Evolutionary conservation across 1,284 basidiomycete genomes (phyloP), one percentile per base, ranked within the genome.

Genomic region (Irpex sp.): DNA sequence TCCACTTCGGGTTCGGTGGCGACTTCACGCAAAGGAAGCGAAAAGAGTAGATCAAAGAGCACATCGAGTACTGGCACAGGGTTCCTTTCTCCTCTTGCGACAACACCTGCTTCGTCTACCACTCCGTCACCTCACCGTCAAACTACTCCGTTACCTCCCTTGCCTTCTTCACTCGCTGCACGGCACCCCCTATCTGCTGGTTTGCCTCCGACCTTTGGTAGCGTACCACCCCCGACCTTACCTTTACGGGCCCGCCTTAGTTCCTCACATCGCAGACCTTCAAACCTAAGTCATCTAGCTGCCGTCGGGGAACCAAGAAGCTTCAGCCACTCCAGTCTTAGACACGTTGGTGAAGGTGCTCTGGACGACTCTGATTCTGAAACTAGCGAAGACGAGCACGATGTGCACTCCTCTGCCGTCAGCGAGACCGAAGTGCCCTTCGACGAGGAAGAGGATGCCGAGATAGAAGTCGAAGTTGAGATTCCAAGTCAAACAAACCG

Each of bases 341-440:
- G 83, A 1, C 83, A 90, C 67, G 83, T 89, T 1, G 91, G 90
- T 9, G 90, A 92, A 68, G 90, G 91, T 21, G 88, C 88, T 1
- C 74, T 93, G 8, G 87, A 89, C 65, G 89, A 91, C 69, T 91
- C 88, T 0, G 89, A 91, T 73, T 88, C 87, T 1, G 81, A 78
- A 17, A 80, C 78, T 0, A 77, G 76, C 19, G 77, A 63, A 5
- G 75, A 71, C 67, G 75, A 75, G 69, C 70, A 43, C 2, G 46
- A 61, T 31, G 13, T n/a, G 6, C 39, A 9, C 3, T 65, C 63
- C 35, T 73, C 70, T 2, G 76, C 75, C 8, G 74, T 70, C 4
- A 69, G 70, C 43, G 74, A 72, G 66, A 37, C 69, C 4, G 72
- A 74, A 15, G 77, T 36, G 15, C 62, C 46, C 31, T 50, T 61